Evolutionary conservation across 2,329 filamentous ascomycete species (phyloP).

Genomic region (Penicillium digitatum): DNA sequence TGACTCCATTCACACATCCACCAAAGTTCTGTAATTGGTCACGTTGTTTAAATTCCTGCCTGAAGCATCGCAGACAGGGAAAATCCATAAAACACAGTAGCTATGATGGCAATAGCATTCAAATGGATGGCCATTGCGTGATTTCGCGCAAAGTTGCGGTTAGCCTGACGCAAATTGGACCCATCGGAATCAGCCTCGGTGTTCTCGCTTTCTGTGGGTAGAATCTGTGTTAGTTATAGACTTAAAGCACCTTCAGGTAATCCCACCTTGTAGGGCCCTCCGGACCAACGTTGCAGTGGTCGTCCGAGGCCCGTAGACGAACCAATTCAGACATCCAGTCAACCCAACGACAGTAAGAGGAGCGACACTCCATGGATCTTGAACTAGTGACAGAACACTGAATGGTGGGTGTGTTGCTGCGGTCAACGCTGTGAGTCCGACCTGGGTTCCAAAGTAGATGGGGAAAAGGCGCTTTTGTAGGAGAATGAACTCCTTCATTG

Average conservation of each 20-base stretch:
- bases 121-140: conserved; percentile 46
- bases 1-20: neutral
- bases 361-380: conserved; percentile 21
- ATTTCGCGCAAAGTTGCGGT: conserved; percentile 34
- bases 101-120: conserved; percentile 39
- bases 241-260: neutral
- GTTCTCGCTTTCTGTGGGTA: conserved; percentile 6
- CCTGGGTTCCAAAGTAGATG: conserved; percentile 39
- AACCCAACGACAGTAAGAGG: conserved; percentile 30
- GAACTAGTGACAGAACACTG: conserved; percentile 28
- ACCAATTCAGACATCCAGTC: conserved; percentile 36
- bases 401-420: conserved; percentile 34
- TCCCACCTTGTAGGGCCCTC: conserved; percentile 22
- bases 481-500: conserved; percentile 36
- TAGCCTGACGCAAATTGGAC: conserved; percentile 18
- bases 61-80: conserved; percentile 19
- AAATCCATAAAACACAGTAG: conserved; percentile 30
- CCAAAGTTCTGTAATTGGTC: neutral
- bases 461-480: conserved; percentile 43
- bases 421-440: conserved; percentile 34
- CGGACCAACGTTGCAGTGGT: conserved; percentile 34
- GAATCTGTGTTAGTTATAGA: neutral
- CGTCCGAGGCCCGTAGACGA: conserved; percentile 37
- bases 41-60: neutral
- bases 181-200: neutral